These are phyloP conservation scores for Stramenopiles sp. DNA, from an alignment of 352 stramenopile genomes.

Conservation along the genomic window DNA sequence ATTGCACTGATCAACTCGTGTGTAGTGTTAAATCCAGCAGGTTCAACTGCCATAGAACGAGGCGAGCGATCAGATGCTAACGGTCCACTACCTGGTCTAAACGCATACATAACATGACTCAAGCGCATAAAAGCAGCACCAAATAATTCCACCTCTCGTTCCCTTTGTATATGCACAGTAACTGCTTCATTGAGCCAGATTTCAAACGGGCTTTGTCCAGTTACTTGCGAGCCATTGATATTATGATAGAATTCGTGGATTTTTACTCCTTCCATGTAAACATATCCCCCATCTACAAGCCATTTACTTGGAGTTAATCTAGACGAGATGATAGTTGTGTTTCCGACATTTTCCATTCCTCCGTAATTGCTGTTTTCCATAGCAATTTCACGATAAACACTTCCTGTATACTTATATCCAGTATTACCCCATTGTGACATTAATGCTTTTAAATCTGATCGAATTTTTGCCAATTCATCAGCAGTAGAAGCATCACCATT, in stretches of 20 bases:
- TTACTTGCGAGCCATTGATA: slow-evolving; percentile 49
- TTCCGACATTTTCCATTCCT: slow-evolving; percentile 51
- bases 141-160: slow-evolving; percentile 37
- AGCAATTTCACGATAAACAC: slow-evolving; percentile 47
- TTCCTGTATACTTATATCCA: slow-evolving; percentile 50
- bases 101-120: slow-evolving; percentile 45
- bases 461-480: slow-evolving; percentile 28
- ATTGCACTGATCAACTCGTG: slow-evolving; percentile 48
- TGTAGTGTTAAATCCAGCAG: slow-evolving; percentile 46
- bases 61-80: slow-evolving; percentile 31
- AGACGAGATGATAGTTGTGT: slow-evolving; percentile 48
- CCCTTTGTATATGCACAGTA: slow-evolving; percentile 49
- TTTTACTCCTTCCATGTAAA: slow-evolving; percentile 56
- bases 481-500: slow-evolving; percentile 30
- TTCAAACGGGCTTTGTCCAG: slow-evolving; percentile 47
- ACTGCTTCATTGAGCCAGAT: slow-evolving; percentile 54
- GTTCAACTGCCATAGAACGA: slow-evolving; percentile 42
- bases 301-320: slow-evolving; percentile 41
- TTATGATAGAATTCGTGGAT: slow-evolving; percentile 58
- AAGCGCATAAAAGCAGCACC: slow-evolving; percentile 42
- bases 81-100: slow-evolving; percentile 38
- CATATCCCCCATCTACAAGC: slow-evolving; percentile 45
- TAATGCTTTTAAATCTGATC: slow-evolving; percentile 35
- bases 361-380: slow-evolving; percentile 59
- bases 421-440: slow-evolving; percentile 46